phyloP scores from a whole-genome alignment of 148 eudicot species.

The Dysphania ambrosioides region DNA sequence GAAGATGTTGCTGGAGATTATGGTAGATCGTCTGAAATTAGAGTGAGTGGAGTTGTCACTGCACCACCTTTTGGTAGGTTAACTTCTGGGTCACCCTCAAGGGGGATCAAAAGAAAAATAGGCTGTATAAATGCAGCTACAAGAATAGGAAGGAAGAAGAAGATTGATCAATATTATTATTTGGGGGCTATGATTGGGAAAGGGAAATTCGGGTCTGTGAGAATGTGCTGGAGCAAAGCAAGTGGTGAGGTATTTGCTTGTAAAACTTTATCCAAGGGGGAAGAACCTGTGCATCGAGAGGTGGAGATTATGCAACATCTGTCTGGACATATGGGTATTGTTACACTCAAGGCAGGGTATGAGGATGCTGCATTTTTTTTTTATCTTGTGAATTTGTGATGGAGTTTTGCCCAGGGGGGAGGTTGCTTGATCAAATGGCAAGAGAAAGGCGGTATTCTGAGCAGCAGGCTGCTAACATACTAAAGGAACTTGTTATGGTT shows the following conservation, averaged over 20 bases:
- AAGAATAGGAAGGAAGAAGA: constrained; percentile 54
- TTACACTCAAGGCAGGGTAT: constrained; percentile 57
- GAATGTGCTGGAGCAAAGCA: constrained; percentile 45
- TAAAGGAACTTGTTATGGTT: constrained; percentile 57
- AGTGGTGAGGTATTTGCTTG: constrained; percentile 52
- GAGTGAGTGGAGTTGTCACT: constrained; percentile 53
- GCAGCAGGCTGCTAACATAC: constrained; percentile 50
- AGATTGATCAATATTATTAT: constrained; percentile 45
- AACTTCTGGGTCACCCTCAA: constrained; percentile 37
- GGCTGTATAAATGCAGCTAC: constrained; percentile 63
- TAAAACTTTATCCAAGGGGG: constrained; percentile 45
- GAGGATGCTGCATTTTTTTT: constrained; percentile 60
- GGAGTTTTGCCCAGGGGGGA: constrained; percentile 73
- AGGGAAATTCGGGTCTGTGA: constrained; percentile 55
- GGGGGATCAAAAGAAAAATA: constrained; percentile 64
- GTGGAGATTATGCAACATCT: constrained; percentile 62
- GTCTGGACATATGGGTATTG: constrained; percentile 52
- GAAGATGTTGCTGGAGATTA: constrained; percentile 35
- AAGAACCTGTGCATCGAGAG: constrained; percentile 54
- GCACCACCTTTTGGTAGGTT: constrained; percentile 53
- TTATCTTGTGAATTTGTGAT: constrained; percentile 64
- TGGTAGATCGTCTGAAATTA: constrained; percentile 30
- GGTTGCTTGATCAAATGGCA: constrained; percentile 68
- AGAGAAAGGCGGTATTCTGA: constrained; percentile 50
- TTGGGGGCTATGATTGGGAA: constrained; percentile 41